Evolutionary conservation across 768 basidiomycete genomes (phyloP), one percentile per base, ranked within the genome.

Genomic region (Pleurotus ostreatus): DNA sequence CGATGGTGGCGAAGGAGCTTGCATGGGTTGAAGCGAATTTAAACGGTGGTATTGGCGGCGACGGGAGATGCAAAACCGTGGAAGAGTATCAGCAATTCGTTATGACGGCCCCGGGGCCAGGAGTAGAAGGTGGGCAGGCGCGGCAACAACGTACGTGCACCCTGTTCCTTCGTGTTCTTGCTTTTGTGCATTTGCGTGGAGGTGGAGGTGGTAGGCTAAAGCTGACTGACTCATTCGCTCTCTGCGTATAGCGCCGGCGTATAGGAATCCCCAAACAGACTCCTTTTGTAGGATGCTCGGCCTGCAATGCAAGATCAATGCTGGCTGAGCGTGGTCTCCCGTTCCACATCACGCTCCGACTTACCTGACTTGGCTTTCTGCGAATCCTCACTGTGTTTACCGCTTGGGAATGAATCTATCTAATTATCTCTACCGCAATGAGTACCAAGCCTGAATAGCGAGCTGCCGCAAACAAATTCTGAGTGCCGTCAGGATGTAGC

Each of bases 191-290:
- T 34, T 2, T 25, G 9, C 23, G 13, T 23, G 22, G 23, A 48
- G 0, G 47, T 23, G 5, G 22, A n/a, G 0, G 20, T 2, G 22
- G 20, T 34, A 0, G 8, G 30, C 1, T 34, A 34, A 34, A 34
- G 30, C 30, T 48, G 22, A 43, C 34, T 25, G 52, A 49, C 55
- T 47, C 55, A 25, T 47, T 58, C 56, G 8, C 26, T 26, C 47
- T 20, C 26, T 46, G 49, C 62, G 5, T 65, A 25, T 25, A 94
- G 92, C 86, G 22, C 80, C 81, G 1, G 82, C 79, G 74, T 95
- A 92, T 68, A 81, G 85, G 22, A 96, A 95, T 64, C 89, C 92
- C 23, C 94, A 98, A 66, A 98, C 94, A 0, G 83, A 82, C 52
- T 86, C 93, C 2, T 89, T 98, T 62, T 92, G 91, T 65, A 67